Evolutionary conservation across 2,329 filamentous ascomycete species (phyloP), one percentile per base, ranked within the genome.

Genomic region (Fusarium heterosporum): DNA sequence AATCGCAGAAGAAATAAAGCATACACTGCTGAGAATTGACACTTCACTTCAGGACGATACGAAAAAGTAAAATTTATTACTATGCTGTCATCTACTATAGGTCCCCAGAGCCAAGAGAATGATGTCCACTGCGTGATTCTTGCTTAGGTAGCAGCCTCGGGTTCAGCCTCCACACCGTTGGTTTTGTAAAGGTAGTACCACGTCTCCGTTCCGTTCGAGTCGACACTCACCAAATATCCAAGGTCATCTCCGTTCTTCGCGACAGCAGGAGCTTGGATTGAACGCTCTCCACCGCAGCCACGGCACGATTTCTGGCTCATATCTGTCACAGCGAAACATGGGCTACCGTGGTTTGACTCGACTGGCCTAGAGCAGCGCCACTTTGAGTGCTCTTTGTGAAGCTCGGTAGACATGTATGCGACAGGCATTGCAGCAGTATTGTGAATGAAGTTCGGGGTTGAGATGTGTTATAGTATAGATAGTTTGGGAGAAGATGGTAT

Each of bases 251-350:
- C 26, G 7, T 30, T 8, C 0, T 6, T 6, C 3, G 32, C 4
- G 16, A 39, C 28, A 3, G 46, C 46, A 22, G 22, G 22, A 22
- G 22, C 14, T 8, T 1, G 0, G 32, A 29, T 1, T 14, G 17
- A 1, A 0, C 13, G 25, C 1, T 14, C 5, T 0, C 1, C 6
- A 2, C 16, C 32, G 11, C 48, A 51, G 14, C 1, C 0, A 7
- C 10, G 34, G 8, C 29, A 41, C 2, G 17, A 1, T 3, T 19
- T 3, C 30, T 17, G 16, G 2, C 2, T 10, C 45, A 41, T 41
- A 8, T 4, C 16, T 9, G 34, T 36, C 8, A 36, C n/a, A 9
- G 34, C 34, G 34, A n/a, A 9, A n/a, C 34, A 36, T 16, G 16
- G 16, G 10, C 16, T n/a, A 2, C 8, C n/a, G 13, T 16, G 4